Percentiles rank a stretch among this genome's conserved stretches.
Conservation (phyloP, 2,329 filamentous ascomycete genomes). For the Aspergillus aculeatus region DNA sequence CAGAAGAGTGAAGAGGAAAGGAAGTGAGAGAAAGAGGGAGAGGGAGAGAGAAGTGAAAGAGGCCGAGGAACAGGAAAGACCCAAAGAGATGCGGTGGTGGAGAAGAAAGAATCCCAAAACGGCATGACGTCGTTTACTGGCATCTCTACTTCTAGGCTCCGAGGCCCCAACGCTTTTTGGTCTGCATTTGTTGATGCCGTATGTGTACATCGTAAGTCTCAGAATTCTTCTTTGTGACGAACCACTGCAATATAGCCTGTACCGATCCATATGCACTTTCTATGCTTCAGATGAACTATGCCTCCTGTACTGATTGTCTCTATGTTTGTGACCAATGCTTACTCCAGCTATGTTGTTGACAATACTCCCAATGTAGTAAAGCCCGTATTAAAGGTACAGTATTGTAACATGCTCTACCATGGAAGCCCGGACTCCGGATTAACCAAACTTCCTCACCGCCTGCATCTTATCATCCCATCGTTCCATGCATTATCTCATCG, state of each 20-base stretch:
- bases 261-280: too few species aligned
- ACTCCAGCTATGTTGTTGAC: not conserved
- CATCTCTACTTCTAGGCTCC: not conserved
- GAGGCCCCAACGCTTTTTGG: not conserved
- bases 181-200: not conserved
- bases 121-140: constrained; percentile 14
- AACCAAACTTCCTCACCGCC: constrained; percentile 11
- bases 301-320: too few species aligned
- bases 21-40: constrained; percentile 7
- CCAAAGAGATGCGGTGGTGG: not conserved
- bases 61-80: not conserved
- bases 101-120: constrained; percentile 7
- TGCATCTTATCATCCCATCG: not conserved
- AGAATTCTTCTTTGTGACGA: too few species aligned
- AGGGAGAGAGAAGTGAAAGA: not conserved
- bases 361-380: not conserved
- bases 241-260: too few species aligned
- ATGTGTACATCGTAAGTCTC: too few species aligned
- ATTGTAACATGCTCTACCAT: not conserved
- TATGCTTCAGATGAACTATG: too few species aligned
- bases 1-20: constrained; percentile 11
- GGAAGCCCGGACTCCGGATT: not conserved
- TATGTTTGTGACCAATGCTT: too few species aligned
- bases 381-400: not conserved
- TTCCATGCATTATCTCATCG: not conserved